Conservation (phyloP, 208 protist genomes). For the Leishmania major region DNA sequence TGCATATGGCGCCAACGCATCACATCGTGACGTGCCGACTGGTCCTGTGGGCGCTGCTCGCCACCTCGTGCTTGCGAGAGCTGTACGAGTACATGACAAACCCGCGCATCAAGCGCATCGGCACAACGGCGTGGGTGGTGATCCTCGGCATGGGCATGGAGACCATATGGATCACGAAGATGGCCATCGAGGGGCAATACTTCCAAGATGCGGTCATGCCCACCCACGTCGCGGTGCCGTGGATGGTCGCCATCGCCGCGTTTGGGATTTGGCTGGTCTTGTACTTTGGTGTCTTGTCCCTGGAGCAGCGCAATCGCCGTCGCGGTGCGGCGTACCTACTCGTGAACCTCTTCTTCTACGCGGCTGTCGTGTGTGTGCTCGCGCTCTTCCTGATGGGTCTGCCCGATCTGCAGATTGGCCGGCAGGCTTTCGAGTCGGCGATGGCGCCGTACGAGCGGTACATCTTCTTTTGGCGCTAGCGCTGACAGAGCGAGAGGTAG, state of each 20-base stretch:
- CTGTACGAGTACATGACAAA: constrained; percentile 93
- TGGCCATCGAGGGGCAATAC: constrained; percentile 75
- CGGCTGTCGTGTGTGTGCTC: constrained; percentile 44
- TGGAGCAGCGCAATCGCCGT: constrained; percentile 40
- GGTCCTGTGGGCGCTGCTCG: constrained; percentile 85
- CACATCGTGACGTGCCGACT: constrained; percentile 90
- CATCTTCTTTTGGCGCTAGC: constrained; percentile 63
- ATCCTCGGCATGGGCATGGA: constrained; percentile 78
- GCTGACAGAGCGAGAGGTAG: background rate
- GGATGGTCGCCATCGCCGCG: constrained; percentile 52
- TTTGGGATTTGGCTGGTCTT: constrained; percentile 70
- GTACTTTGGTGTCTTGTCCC: constrained; percentile 73
- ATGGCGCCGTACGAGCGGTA: constrained; percentile 57
- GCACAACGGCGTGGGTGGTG: constrained; percentile 90
- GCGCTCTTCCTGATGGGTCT: constrained; percentile 79
- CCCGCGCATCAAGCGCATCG: constrained; percentile 75
- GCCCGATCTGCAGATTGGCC: constrained; percentile 79
- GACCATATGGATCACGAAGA: constrained; percentile 71
- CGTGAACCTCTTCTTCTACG: constrained; percentile 75
- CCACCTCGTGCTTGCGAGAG: constrained; percentile 89
- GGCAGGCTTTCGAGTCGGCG: constrained; percentile 53
- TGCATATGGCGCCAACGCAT: constrained; percentile 91
- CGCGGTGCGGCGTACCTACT: constrained; percentile 19
- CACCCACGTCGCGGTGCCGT: constrained; percentile 69
- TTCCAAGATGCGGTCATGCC: constrained; percentile 72